Conservation (phyloP, 495 filamentous ascomycete species). For the Aspergillus leporis region DNA sequence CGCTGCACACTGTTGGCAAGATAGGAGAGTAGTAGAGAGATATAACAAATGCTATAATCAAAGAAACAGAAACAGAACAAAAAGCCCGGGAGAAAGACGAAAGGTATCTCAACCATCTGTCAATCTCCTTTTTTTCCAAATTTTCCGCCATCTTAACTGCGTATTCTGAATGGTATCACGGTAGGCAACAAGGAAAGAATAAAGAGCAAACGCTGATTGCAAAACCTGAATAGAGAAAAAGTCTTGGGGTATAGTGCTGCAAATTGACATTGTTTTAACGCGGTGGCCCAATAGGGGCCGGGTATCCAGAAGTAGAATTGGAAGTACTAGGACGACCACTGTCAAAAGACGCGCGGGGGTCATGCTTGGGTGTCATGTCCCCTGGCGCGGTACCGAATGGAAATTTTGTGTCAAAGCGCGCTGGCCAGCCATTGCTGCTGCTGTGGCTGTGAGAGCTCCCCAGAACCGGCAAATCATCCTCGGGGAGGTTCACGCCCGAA, state of each 20-base stretch:
- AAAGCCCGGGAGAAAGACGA: conserved; percentile 26
- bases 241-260: conserved; percentile 61
- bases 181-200: conserved; percentile 16
- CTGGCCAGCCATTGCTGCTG: conserved; percentile 65
- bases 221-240: conserved; percentile 35
- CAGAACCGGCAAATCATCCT: conserved; percentile 73
- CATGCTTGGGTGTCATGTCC: conserved; percentile 80
- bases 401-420: conserved; percentile 62
- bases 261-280: conserved; percentile 69
- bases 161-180: conserved; percentile 11
- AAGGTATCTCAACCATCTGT: conserved; percentile 9
- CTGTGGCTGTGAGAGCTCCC: conserved; percentile 56
- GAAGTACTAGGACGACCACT: conserved; percentile 90
- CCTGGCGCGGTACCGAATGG: conserved; percentile 70
- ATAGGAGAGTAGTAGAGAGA: not conserved
- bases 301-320: conserved; percentile 95
- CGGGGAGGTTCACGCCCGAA: conserved; percentile 86
- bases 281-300: conserved; percentile 83
- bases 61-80: conserved; percentile 25
- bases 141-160: conserved; percentile 1
- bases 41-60: not conserved
- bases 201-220: conserved; percentile 26
- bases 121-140: not conserved
- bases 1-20: conserved; percentile 35
- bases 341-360: conserved; percentile 78